A percentile compares a stretch with the other conserved stretches of the same genome.
phyloP scores from a whole-genome alignment of 2,329 filamentous ascomycete genomes.

The Setomelanomma holmii region DNA sequence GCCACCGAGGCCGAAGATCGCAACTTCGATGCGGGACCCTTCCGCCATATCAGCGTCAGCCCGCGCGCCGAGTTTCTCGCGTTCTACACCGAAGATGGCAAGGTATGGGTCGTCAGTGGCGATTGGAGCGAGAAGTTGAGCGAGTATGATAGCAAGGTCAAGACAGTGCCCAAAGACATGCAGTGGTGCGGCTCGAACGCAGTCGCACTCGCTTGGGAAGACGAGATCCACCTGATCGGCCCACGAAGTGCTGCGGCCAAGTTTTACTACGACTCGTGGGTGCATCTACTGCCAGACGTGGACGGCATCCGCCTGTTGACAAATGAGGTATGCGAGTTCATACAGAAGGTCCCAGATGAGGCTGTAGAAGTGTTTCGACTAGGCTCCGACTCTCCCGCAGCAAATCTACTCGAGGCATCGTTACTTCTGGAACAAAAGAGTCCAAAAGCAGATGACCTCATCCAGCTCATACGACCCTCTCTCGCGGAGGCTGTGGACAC shows the following conservation, averaged over 20 bases:
- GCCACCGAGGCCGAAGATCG: slow-evolving; percentile 90
- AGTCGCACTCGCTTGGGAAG: slow-evolving; percentile 93
- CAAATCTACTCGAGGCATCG: slow-evolving; percentile 91
- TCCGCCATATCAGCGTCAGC: slow-evolving; percentile 87
- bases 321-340: slow-evolving; percentile 93
- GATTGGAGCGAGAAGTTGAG: slow-evolving; percentile 93
- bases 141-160: slow-evolving; percentile 88
- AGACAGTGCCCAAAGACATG: slow-evolving; percentile 83
- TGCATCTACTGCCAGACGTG: slow-evolving; percentile 85
- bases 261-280: slow-evolving; percentile 89
- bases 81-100: slow-evolving; percentile 84
- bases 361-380: slow-evolving; percentile 89
- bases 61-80: slow-evolving; percentile 89
- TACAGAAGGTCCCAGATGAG: slow-evolving; percentile 90
- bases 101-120: slow-evolving; percentile 88
- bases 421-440: slow-evolving; percentile 91
- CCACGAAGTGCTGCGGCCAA: slow-evolving; percentile 77
- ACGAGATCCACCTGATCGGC: slow-evolving; percentile 93
- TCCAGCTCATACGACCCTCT: slow-evolving; percentile 87
- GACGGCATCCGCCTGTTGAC: slow-evolving; percentile 92
- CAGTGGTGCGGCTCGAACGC: slow-evolving; percentile 98
- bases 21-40: slow-evolving; percentile 88
- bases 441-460: slow-evolving; percentile 96
- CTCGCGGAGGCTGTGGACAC: slow-evolving; percentile 92
- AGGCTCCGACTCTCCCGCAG: slow-evolving; percentile 85